Percentiles rank a stretch among this genome's conserved stretches.
phyloP scores from a whole-genome alignment of 208 protist species.

The Wallacemonas sp. region DNA sequence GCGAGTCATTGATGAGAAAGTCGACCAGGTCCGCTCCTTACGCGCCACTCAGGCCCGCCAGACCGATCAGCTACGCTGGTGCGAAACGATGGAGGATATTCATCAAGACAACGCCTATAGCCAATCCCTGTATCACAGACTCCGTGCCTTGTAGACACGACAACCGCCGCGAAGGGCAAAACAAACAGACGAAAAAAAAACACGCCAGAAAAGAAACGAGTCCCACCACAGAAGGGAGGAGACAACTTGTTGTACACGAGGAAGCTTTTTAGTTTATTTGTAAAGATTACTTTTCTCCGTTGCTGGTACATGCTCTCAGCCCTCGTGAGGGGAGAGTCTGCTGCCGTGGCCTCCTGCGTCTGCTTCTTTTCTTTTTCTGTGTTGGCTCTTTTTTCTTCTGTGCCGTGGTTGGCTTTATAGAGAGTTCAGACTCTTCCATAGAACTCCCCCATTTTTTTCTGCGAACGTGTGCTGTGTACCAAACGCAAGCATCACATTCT shows the following conservation, averaged over 20 bases:
- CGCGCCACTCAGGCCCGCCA: constrained; percentile 48
- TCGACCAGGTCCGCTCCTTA: constrained; percentile 58
- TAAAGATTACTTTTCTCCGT: too few species aligned
- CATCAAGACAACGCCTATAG: constrained; percentile 72
- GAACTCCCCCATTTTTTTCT: background rate
- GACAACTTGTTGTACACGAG: too few species aligned
- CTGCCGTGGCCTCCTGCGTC: background rate
- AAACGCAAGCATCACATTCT: too few species aligned
- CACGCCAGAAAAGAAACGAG: too few species aligned
- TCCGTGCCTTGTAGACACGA: constrained; percentile 40
- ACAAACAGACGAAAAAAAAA: too few species aligned
- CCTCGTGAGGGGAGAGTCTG: too few species aligned
- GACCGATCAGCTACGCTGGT: constrained; percentile 41
- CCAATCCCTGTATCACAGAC: constrained; percentile 61
- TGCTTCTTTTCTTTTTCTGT: background rate
- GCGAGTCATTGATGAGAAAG: constrained; percentile 57
- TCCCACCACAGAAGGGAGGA: too few species aligned
- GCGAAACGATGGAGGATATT: constrained; percentile 71
- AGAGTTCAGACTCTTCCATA: background rate
- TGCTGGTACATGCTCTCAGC: too few species aligned
- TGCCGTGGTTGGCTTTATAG: too few species aligned
- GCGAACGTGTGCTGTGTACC: background rate
- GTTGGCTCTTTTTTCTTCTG: background rate
- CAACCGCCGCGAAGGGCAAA: too few species aligned
- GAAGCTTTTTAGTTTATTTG: too few species aligned